A percentile compares a stretch with the other conserved stretches of the same genome.
Conservation (phyloP, 306 rosid genomes). For the Vachellia pachyceras region DNA sequence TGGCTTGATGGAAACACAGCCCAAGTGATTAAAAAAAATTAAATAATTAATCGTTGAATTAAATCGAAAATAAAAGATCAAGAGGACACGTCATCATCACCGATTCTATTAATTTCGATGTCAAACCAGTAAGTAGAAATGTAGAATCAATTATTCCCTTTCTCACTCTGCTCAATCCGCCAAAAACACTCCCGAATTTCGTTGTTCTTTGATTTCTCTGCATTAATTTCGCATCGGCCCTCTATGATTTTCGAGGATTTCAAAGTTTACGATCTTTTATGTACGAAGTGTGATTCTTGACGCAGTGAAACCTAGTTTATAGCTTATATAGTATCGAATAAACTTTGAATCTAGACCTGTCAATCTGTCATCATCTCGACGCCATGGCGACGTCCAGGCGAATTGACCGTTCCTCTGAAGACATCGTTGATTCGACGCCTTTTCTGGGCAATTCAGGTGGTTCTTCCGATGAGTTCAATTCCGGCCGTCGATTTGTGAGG, state of each 20-base stretch:
- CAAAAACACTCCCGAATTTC: background rate
- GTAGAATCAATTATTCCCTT: background rate
- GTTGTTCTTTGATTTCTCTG: background rate
- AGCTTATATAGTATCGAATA: conserved; percentile 21
- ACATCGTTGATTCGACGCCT: conserved; percentile 75
- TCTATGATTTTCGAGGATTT: background rate
- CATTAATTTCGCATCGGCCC: background rate
- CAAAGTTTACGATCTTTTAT: conserved; percentile 1
- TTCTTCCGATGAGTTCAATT: conserved; percentile 64
- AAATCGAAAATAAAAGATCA: background rate
- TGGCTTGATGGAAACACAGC: background rate
- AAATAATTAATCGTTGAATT: too few relatives aligned
- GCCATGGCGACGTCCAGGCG: conserved; percentile 73
- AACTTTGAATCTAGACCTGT: background rate
- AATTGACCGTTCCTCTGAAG: conserved; percentile 62
- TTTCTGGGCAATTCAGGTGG: conserved; percentile 56
- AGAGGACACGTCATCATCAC: background rate
- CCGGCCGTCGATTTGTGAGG: conserved; percentile 61
- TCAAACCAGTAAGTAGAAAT: background rate
- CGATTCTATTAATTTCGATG: background rate
- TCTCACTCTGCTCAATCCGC: background rate
- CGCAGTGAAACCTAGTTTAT: conserved; percentile 33
- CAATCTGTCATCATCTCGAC: background rate
- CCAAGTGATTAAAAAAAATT: background rate
- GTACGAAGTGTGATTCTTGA: conserved; percentile 9